Evolutionary conservation across 1,284 basidiomycete genomes (phyloP), one percentile per base, ranked within the genome.

Genomic region (Ganoderma lucidum): DNA sequence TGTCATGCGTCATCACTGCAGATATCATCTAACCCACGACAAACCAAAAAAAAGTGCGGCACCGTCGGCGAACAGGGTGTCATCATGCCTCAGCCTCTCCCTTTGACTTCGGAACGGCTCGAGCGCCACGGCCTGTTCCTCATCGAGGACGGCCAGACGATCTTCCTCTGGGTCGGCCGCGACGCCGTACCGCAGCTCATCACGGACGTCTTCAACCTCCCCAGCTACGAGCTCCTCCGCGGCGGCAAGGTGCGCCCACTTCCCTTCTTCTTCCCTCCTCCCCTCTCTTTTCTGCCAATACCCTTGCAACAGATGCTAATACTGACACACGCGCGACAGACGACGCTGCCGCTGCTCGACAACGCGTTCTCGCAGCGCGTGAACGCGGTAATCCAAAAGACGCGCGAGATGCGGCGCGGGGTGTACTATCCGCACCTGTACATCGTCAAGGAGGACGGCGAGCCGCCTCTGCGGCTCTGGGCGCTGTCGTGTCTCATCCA

Each of bases 401-500:
- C 94, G 42, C 87, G 96, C 23, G 96, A 98, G 82, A 88, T 93
- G 85, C 91, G 93, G 65, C 87, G 96, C 53, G 97, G 97, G 10
- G 91, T 93, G 4, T 99, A 99, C 81, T 92, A 93, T 78, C 95
- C 96, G 17, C 95, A 98, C 79, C 84, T 99, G n/a, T 99, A 99
- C 79, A 85, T 99, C 56, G 97, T 99, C 77, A 99, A 99, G 84
- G 96, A 98, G 80, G 98, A 99, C 77, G 97, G 96, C 67, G 98
- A 99, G 81, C 95, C 96, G 2, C 92, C 96, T 62, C 84, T 99
- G 78, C 86, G 97, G 70, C 88, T 96, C 74, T 99, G 97, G 97
- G 98, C 97, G 0, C 86, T 99, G 73, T 96, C 95, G 78, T 88
- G 92, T 79, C 88, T 99, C 76, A 93, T 99, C 76, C 97, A 99